Evolutionary conservation across 805 yeast species (phyloP), one percentile per base, ranked within the genome.

Genomic region (Ascoidea rubescens): DNA sequence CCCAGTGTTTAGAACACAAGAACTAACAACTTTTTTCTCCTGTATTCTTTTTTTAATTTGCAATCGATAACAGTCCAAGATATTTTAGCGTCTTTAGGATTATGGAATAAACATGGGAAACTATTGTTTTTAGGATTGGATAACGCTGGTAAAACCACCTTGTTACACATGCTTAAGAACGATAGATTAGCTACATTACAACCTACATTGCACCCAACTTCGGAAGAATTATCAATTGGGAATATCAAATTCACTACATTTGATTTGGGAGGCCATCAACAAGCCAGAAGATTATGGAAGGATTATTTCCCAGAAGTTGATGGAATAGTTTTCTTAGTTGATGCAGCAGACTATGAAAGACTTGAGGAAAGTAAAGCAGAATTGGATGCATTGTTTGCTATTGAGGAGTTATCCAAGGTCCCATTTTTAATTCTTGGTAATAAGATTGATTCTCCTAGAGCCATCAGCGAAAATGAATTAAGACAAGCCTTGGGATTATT

Each of bases 301-400:
- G 98, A 93, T 68, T 93, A 93, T 70, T 93, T 93, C 84, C 99
- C 99, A 54, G 99, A 93, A 72, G 99, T 93, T 50, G 87, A 89
- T 68, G 99, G 97, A 53, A 93, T 93, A 59, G 98, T 93, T 37
- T 93, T 86, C 69, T 74, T 93, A 54, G 97, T 93, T 37, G 99
- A 93, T 67, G 95, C 96, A 53, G 98, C 98, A 52, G 99, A 93
- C 66, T 83, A 93, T 45, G 96, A 84, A 67, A 84, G 99, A 70
- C 86, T 93, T 62, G 85, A 86, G 59, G 99, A 93, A 74, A 85
- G 96, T 56, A 85, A 87, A 71, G 88, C 89, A 47, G 99, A 93
- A 73, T 78, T 93, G 66, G 98, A 93, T 62, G 90, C 95, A 43
- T 75, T 93, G 59, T 84, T 93, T 65, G 84, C 83, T 62, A 93